Evolutionary conservation across 2,329 filamentous ascomycete genomes (phyloP).

Genomic region (Tolypocladium ophioglossoides): DNA sequence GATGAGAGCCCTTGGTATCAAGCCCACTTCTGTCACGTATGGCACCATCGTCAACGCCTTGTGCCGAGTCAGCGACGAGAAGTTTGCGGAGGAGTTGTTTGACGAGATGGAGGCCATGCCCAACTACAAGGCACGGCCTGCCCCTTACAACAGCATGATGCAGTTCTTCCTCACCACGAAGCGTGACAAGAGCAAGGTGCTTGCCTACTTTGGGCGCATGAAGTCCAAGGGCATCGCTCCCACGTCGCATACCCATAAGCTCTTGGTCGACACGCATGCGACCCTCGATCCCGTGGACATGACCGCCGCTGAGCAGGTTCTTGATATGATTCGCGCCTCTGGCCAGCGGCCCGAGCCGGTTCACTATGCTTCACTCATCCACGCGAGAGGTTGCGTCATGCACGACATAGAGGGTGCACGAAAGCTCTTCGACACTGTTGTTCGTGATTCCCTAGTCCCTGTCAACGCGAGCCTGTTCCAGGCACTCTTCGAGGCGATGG

Average conservation of each 20-base stretch:
- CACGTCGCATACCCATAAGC: conserved; percentile 94
- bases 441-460: conserved; percentile 55
- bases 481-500: conserved; percentile 93
- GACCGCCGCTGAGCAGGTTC: conserved; percentile 71
- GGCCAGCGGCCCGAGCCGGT: conserved; percentile 79
- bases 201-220: conserved; percentile 95
- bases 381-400: conserved; percentile 87
- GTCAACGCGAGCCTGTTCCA: conserved; percentile 86
- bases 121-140: conserved; percentile 96
- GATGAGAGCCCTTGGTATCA: conserved; percentile 88
- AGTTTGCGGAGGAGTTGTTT: conserved; percentile 94
- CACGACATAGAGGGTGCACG: conserved; percentile 83
- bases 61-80: conserved; percentile 93
- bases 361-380: conserved; percentile 91
- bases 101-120: conserved; percentile 99
- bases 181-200: conserved; percentile 86
- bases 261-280: conserved; percentile 89
- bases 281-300: conserved; percentile 89
- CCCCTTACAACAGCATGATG: conserved; percentile 99
- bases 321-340: conserved; percentile 64
- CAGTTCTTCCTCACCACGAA: conserved; percentile 98
- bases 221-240: conserved; percentile 74
- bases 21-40: conserved; percentile 94
- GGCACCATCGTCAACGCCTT: conserved; percentile 97
- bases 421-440: conserved; percentile 70